Evolutionary conservation across 495 filamentous ascomycete species (phyloP).

Genomic region (Aspergillus bridgeri): DNA sequence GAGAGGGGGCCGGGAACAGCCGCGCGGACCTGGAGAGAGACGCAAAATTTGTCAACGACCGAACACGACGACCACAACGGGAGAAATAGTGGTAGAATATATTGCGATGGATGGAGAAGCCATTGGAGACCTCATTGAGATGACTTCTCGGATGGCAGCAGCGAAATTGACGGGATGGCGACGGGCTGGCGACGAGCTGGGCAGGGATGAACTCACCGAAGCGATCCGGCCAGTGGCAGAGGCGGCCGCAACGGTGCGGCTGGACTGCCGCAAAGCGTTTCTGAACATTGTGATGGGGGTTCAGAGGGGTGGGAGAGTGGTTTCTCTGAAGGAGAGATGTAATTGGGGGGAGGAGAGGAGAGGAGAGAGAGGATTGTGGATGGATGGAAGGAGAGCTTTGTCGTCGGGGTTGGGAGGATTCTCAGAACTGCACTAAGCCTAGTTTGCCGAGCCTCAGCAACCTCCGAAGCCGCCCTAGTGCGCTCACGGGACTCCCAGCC

Average conservation of each 20-base stretch:
- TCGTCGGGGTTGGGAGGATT: slow-evolving; percentile 49
- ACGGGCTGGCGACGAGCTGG: slow-evolving; percentile 19
- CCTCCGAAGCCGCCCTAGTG: slow-evolving; percentile 50
- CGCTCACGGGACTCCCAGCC: slow-evolving; percentile 23
- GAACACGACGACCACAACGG: slow-evolving; percentile 27
- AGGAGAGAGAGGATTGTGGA: slow-evolving; percentile 49
- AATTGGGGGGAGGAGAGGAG: slow-evolving; percentile 48
- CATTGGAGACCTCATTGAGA: slow-evolving; percentile 38
- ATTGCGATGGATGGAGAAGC: slow-evolving; percentile 25
- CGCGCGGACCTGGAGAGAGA: slow-evolving; percentile 68
- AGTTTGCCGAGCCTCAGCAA: slow-evolving; percentile 38
- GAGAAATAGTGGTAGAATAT: slow-evolving; percentile 22
- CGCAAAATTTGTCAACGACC: slow-evolving; percentile 47
- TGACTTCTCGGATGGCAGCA: slow-evolving; percentile 37
- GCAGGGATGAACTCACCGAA: slow-evolving; percentile 70
- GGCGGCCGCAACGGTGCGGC: slow-evolving; percentile 87
- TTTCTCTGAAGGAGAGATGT: slow-evolving; percentile 50
- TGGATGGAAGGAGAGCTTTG: slow-evolving; percentile 55
- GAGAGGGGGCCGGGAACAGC: slow-evolving; percentile 72
- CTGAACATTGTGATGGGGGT: slow-evolving; percentile 80
- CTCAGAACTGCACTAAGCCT: slow-evolving; percentile 46
- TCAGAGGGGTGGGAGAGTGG: slow-evolving; percentile 48
- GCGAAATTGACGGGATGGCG: slow-evolving; percentile 23
- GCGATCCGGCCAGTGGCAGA: slow-evolving; percentile 85
- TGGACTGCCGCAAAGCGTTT: slow-evolving; percentile 93